phyloP scores from a whole-genome alignment of 495 filamentous ascomycete species.

The Platismatia glauca region DNA sequence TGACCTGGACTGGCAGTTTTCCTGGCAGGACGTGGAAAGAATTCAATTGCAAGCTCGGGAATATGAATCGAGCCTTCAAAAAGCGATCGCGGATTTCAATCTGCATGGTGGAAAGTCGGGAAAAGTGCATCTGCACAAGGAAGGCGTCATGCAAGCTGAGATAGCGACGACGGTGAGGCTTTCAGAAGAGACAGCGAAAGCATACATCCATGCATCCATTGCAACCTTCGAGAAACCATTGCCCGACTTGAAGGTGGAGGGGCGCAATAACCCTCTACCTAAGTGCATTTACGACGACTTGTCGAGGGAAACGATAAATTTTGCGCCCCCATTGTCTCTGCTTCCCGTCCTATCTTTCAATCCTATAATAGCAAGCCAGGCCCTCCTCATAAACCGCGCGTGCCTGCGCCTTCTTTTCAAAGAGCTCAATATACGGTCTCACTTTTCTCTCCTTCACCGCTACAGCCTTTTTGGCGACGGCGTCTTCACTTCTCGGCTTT shows the following conservation, averaged over 20 bases:
- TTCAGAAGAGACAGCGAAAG: conserved; percentile 40
- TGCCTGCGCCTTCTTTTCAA: conserved; percentile 74
- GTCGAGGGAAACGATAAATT: conserved; percentile 22
- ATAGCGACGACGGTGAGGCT: conserved; percentile 44
- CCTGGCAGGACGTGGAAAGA: conserved; percentile 62
- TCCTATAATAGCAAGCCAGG: conserved; percentile 64
- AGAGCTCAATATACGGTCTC: conserved; percentile 60
- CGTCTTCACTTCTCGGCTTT: conserved; percentile 67
- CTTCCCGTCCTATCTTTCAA: conserved; percentile 66
- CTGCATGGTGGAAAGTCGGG: background rate
- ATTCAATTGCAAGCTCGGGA: conserved; percentile 51
- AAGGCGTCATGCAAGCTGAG: conserved; percentile 8
- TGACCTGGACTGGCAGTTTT: conserved; percentile 60
- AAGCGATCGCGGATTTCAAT: conserved; percentile 31
- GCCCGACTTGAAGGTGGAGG: conserved; percentile 1
- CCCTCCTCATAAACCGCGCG: conserved; percentile 63
- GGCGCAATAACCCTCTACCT: background rate
- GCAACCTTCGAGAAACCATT: conserved; percentile 21
- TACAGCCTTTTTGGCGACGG: conserved; percentile 83
- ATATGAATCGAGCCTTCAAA: conserved; percentile 50
- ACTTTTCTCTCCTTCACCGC: conserved; percentile 65
- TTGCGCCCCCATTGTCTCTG: conserved; percentile 64
- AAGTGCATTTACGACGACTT: background rate
- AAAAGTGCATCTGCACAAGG: conserved; percentile 10
- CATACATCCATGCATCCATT: conserved; percentile 43